Percentiles rank a stretch among this genome's conserved stretches.
Evolutionary conservation across 2,329 filamentous ascomycete species (phyloP).

Genomic region (Colletotrichum gloeosporioides): DNA sequence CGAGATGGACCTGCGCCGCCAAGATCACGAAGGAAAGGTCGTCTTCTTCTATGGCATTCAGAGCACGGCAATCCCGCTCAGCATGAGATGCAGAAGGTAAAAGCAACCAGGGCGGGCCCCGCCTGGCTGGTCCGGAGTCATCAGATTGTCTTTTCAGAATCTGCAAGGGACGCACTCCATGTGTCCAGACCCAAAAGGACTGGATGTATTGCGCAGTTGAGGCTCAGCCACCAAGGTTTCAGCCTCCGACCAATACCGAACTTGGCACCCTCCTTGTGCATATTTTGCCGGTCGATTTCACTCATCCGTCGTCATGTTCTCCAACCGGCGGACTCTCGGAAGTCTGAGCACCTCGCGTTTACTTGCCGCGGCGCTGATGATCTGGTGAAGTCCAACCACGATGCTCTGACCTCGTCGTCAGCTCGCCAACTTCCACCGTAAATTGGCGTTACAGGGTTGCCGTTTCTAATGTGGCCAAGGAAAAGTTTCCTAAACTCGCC

Average conservation of each 20-base stretch:
- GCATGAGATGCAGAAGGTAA: neutral
- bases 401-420: slow-evolving; percentile 14
- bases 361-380: slow-evolving; percentile 10
- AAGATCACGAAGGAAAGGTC: neutral
- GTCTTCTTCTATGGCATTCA: neutral
- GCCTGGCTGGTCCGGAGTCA: neutral
- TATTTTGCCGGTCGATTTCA: neutral
- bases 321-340: neutral
- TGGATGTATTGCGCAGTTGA: neutral
- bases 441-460: slow-evolving; percentile 12
- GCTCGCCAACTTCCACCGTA: neutral
- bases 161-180: slow-evolving; percentile 14
- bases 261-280: slow-evolving; percentile 14
- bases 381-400: neutral
- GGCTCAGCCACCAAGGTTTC: slow-evolving; percentile 19
- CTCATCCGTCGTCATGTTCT: neutral
- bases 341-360: slow-evolving; percentile 18
- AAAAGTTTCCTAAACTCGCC: slow-evolving; percentile 14
- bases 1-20: neutral
- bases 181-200: neutral
- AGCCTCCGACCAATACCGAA: slow-evolving; percentile 17
- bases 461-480: slow-evolving; percentile 2
- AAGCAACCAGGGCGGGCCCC: neutral
- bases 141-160: neutral
- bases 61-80: neutral